Percentiles rank a stretch among this genome's conserved stretches.
Conservation (phyloP, 164 flowering plant genomes). For the Piper betle region DNA sequence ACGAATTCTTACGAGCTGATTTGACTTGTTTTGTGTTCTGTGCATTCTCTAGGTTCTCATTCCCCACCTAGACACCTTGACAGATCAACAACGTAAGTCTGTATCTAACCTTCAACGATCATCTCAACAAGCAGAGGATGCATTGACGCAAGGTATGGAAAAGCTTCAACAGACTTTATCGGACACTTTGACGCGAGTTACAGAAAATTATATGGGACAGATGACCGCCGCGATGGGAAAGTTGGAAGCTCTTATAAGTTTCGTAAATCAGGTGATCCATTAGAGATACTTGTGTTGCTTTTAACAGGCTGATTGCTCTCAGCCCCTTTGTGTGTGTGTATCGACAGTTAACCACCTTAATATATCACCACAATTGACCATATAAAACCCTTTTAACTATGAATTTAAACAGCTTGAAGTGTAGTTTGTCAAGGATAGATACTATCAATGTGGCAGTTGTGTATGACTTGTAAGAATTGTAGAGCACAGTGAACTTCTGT, state of each 20-base stretch:
- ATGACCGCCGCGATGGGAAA: slow-evolving; percentile 53
- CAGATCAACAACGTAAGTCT: slow-evolving; percentile 48
- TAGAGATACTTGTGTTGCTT: background rate
- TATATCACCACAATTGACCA: too few species aligned
- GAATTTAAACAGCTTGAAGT: background rate
- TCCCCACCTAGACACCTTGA: slow-evolving; percentile 58
- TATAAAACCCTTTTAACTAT: too few species aligned
- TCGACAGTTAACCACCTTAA: background rate
- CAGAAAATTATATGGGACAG: slow-evolving; percentile 44
- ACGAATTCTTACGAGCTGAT: background rate
- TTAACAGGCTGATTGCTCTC: background rate
- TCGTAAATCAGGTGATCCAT: slow-evolving; percentile 56
- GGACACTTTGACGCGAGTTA: slow-evolving; percentile 30
- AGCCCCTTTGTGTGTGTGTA: background rate
- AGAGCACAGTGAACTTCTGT: too few species aligned
- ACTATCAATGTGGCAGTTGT: background rate
- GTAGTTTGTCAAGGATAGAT: background rate
- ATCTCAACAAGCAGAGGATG: slow-evolving; percentile 96
- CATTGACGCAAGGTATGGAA: slow-evolving; percentile 89
- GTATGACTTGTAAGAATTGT: too few species aligned
- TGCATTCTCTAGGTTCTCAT: slow-evolving; percentile 37
- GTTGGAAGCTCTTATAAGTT: slow-evolving; percentile 57
- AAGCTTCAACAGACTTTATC: slow-evolving; percentile 62
- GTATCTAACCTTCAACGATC: slow-evolving; percentile 51
- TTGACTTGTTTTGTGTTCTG: slow-evolving; percentile 8